These are phyloP conservation scores for Rhodosorus marinus DNA, from an alignment of 23 red algal species.

Conservation along the genomic window DNA sequence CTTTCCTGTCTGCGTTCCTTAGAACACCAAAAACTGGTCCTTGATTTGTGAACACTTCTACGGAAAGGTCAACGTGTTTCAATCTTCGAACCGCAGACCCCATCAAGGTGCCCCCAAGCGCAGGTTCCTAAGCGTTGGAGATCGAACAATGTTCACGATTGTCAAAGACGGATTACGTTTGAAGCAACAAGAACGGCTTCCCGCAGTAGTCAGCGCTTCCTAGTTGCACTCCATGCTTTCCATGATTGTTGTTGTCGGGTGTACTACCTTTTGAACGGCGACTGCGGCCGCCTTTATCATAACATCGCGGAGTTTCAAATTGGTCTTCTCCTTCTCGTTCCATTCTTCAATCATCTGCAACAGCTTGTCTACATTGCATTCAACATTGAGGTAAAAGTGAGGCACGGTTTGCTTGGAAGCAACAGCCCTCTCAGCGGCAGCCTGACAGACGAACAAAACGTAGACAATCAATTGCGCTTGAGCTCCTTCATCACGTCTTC, in stretches of 20 bases:
- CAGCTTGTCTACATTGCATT: slow-evolving; percentile 48
- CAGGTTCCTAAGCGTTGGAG: too few relatives aligned
- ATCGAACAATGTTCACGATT: too few relatives aligned
- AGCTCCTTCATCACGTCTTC: too few relatives aligned
- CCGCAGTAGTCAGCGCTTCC: too few relatives aligned
- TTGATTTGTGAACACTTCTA: slow-evolving; percentile 57
- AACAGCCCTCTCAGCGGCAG: slow-evolving; percentile 57
- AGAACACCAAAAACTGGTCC: slow-evolving; percentile 86
- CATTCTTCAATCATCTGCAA: slow-evolving; percentile 22
- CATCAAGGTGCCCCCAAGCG: slow-evolving; percentile 64
- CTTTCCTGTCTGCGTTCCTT: slow-evolving; percentile 70
- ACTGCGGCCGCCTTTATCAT: slow-evolving; percentile 76
- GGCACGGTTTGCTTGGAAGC: slow-evolving; percentile 82
- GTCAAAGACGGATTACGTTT: too few relatives aligned
- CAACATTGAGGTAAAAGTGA: slow-evolving; percentile 62
- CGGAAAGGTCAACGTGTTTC: slow-evolving; percentile 47
- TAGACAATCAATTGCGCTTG: too few relatives aligned
- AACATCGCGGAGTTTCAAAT: slow-evolving; percentile 83
- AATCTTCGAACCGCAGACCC: slow-evolving; percentile 52
- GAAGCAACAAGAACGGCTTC: too few relatives aligned
- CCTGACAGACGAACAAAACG: too few relatives aligned
- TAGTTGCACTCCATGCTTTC: too few relatives aligned
- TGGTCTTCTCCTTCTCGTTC: slow-evolving; percentile 50
- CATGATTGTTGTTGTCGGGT: too few relatives aligned
- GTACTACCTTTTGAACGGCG: slow-evolving; percentile 64